Base-by-base conservation (phyloP, 208 protist genomes). In the Angomonas desouzai region DNA sequence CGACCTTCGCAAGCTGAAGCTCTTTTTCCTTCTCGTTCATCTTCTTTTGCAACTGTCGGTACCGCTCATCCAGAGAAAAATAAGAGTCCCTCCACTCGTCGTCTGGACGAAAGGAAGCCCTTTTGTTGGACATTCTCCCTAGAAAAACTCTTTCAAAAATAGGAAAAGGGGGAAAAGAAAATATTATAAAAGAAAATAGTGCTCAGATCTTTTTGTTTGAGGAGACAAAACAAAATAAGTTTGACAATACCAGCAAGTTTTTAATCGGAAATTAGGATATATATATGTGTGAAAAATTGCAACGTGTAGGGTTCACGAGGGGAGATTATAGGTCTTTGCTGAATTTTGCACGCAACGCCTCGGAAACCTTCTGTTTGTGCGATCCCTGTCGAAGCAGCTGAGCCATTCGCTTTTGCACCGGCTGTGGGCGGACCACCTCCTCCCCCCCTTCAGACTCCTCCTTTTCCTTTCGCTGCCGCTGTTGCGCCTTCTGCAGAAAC, bases 81-180 rank as follows among this genome's bases (percentile, higher is more conserved):
- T 84, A 96, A 2, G 79, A 81, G 65, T 93, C 90, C 60, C 92
- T 72, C 90, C 90, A 96, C 59, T 96, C 83, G 20, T 43, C 68
- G 7, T 67, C 79, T 30, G 83, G 77, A 10, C 70, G 79, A 25
- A 70, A 67, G 1, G 68, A 60, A 20, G 69, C 28, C 6, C 66
- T 58, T 18, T 32, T 56, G 38, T 30, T 45, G 18, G 62, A 38
- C 64, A 72, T 51, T 6, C 20, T 3, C 0, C 36, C 6, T 45
- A 22, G 47, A n/a, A n/a, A n/a, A n/a, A n/a, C n/a, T n/a, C n/a
- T n/a, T n/a, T n/a, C n/a, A n/a, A n/a, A n/a, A n/a, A n/a, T n/a
- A n/a, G n/a, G n/a, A n/a, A n/a, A n/a, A n/a, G n/a, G n/a, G n/a
- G 34, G 25, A 69, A 66, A 55, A 66, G 67, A 74, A 28, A 70